phyloP scores from a whole-genome alignment of 331 rosid species.

The Spiraea crenata region DNA sequence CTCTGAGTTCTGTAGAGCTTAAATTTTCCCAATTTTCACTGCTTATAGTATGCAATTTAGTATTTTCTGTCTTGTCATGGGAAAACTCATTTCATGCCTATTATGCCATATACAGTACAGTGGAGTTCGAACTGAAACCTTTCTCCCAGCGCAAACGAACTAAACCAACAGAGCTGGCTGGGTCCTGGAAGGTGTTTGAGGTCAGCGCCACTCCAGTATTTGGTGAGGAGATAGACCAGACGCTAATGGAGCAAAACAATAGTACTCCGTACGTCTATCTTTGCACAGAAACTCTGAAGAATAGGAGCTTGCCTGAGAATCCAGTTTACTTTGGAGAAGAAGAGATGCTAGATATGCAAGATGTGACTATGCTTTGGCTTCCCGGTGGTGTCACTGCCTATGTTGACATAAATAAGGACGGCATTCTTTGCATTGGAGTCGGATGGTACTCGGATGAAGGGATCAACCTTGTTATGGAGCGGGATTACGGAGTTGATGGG shows the following conservation, averaged over 20 bases:
- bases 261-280: conserved; percentile 54
- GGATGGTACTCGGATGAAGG: conserved; percentile 98
- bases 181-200: conserved; percentile 93
- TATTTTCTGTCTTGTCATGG: not conserved
- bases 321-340: conserved; percentile 70
- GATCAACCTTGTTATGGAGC: conserved; percentile 85
- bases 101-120: conserved; percentile 41
- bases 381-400: conserved; percentile 83
- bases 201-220: conserved; percentile 76
- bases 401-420: conserved; percentile 75
- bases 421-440: conserved; percentile 81
- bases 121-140: conserved; percentile 56
- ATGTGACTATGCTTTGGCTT: conserved; percentile 82
- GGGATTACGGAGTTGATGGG: conserved; percentile 83
- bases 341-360: conserved; percentile 74
- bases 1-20: not conserved
- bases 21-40: not conserved
- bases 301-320: conserved; percentile 59
- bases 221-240: conserved; percentile 54
- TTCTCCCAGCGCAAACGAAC: conserved; percentile 76
- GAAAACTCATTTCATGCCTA: not conserved
- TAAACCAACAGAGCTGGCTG: conserved; percentile 62
- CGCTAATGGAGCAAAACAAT: conserved; percentile 20
- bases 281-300: conserved; percentile 72
- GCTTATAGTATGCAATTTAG: not conserved